A percentile compares a stretch with the other conserved stretches of the same genome.
Conservation (phyloP, 768 basidiomycete species). For the Mycena rosella region DNA sequence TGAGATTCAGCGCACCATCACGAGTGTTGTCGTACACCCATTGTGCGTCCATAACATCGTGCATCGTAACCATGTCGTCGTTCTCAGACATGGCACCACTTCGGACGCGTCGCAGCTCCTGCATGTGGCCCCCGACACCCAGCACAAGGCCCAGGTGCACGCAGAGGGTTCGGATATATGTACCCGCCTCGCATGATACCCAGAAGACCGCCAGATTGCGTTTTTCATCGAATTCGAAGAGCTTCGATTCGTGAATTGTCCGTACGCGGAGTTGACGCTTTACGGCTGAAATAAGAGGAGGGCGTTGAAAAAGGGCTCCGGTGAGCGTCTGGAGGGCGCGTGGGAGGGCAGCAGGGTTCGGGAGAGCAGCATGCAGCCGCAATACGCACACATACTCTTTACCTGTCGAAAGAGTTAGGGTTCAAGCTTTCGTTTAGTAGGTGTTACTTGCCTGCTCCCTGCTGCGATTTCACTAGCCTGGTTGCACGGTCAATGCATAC, state of each 20-base stretch:
- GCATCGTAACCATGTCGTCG: slow-evolving; percentile 99
- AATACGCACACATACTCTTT: slow-evolving; percentile 99
- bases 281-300: slow-evolving; percentile 98
- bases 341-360: slow-evolving; percentile 87
- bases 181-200: slow-evolving; percentile 99
- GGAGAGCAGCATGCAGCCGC: slow-evolving; percentile 87
- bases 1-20: slow-evolving; percentile 81
- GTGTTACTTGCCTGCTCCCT: slow-evolving; percentile 85
- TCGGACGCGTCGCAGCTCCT: slow-evolving; percentile 94
- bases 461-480: slow-evolving; percentile 96
- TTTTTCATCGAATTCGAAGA: slow-evolving; percentile 97
- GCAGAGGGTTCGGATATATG: slow-evolving; percentile 96
- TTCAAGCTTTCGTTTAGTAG: slow-evolving; percentile 10
- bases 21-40: slow-evolving; percentile 98
- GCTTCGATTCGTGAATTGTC: slow-evolving; percentile 95
- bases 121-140: slow-evolving; percentile 99
- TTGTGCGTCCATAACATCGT: slow-evolving; percentile 98
- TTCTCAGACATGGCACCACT: slow-evolving; percentile 98
- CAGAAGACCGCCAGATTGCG: slow-evolving; percentile 97
- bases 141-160: slow-evolving; percentile 95
- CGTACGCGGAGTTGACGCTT: slow-evolving; percentile 98
- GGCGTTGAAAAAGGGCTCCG: slow-evolving; percentile 98
- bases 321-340: slow-evolving; percentile 97
- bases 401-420: slow-evolving; percentile 58
- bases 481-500: slow-evolving; percentile 99